Base-by-base conservation (phyloP, 2,329 filamentous ascomycete genomes). In the Trichoderma sp. region DNA sequence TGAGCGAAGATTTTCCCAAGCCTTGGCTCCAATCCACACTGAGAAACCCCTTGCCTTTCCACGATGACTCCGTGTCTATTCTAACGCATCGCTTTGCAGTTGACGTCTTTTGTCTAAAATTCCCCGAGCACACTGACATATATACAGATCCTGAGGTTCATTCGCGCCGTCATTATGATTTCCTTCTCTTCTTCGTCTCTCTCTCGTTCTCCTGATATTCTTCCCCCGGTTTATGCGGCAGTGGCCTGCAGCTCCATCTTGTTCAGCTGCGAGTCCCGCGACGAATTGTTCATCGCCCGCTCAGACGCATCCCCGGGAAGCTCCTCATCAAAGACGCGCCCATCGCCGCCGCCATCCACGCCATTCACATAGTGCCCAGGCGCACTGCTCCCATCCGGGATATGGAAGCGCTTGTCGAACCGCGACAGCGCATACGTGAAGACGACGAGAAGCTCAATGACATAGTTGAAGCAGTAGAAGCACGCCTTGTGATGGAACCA, bases 391-490 rank as follows among this genome's bases (percentile, higher is more conserved):
- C 90, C 89, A 73, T 95, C 80, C 1, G 91, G 91, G 26, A 95
- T 79, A 72, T 89, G 83, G 78, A 94, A 96, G 48, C 90, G 85
- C 67, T 83, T 82, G 74, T 96, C 93, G 67, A 95, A 87, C 39
- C 92, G 84, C 21, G 83, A 76, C 17, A 90, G 72, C 0, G 88
- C 82, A 76, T 91, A 94, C 9, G 88, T 78, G 61, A 82, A 83
- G 5, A 94, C 82, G 44, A 92, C 86, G 26, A 90, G 73, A 47
- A 93, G 78, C 76, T 96, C 93, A 44, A 93, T 81, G 17, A 79
- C 80, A 73, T 91, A 96, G 78, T 91, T 90, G 79, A 95, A 91
- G 72, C 87, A 78, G 78, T 95, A 96, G 79, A 92, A 96, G 71
- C 85, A 86, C 1, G 87, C 84, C 74, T 89, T 90, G 72, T 80